Evolutionary conservation across 164 flowering plant species (phyloP).

Genomic region (Hamamelis virginiana): DNA sequence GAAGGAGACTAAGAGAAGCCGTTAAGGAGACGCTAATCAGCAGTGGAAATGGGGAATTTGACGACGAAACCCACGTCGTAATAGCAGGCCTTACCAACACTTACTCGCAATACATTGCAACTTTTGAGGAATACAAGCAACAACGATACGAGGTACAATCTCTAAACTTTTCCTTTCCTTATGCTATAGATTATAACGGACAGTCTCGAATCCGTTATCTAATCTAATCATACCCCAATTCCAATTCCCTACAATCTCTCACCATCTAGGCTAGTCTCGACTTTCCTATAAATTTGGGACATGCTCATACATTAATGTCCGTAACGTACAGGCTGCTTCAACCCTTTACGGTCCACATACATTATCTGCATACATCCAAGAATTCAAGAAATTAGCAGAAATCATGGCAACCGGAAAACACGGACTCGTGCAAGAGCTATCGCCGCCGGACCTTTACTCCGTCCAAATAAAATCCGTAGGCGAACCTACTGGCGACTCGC

Average conservation of each 20-base stretch:
- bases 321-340: slow-evolving; percentile 49
- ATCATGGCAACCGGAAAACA: slow-evolving; percentile 46
- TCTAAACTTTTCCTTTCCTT: no score
- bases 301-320: neutral
- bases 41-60: slow-evolving; percentile 42
- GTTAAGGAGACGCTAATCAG: slow-evolving; percentile 49
- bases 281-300: neutral
- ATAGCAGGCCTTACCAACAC: slow-evolving; percentile 73
- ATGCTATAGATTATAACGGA: neutral
- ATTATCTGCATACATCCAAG: slow-evolving; percentile 58
- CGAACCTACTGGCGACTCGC: slow-evolving; percentile 36
- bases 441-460: slow-evolving; percentile 58
- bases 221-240: no score
- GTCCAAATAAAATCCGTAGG: slow-evolving; percentile 28
- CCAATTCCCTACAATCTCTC: no score
- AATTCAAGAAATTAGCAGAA: slow-evolving; percentile 49
- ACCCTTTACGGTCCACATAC: slow-evolving; percentile 68
- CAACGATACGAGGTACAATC: slow-evolving; percentile 52
- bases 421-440: slow-evolving; percentile 8
- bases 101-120: slow-evolving; percentile 58
- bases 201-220: no score
- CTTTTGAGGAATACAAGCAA: slow-evolving; percentile 57
- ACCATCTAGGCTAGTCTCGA: no score
- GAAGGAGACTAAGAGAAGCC: slow-evolving; percentile 60
- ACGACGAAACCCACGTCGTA: slow-evolving; percentile 38